Conservation (phyloP, 169 alveolate genomes). For the Toxoplasma gondii region DNA sequence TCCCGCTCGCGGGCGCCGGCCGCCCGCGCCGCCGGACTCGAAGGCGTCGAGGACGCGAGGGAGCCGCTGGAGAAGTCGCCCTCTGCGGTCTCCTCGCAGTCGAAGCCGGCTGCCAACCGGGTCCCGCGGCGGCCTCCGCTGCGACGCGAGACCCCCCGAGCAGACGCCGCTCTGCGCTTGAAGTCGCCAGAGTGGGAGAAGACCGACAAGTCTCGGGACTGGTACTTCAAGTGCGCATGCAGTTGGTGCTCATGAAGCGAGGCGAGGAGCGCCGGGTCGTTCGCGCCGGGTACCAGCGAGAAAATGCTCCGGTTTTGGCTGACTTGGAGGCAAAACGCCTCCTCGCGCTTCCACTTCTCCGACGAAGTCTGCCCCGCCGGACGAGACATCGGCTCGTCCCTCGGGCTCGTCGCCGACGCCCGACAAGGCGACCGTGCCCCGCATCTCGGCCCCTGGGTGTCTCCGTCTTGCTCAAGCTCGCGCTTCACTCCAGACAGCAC, state of each 20-base stretch:
- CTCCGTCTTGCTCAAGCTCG: background rate
- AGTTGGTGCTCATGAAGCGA: constrained; percentile 17
- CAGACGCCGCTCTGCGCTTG: background rate
- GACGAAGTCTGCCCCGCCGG: background rate
- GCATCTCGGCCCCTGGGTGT: background rate
- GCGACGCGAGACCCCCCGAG: background rate
- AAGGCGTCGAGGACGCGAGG: background rate
- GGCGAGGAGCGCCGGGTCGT: background rate
- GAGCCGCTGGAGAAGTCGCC: background rate
- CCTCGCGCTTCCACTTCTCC: constrained; percentile 14
- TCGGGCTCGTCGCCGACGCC: background rate
- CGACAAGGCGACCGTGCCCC: background rate
- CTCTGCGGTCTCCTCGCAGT: background rate
- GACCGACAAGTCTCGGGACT: background rate
- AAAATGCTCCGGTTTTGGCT: background rate
- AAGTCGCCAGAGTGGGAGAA: background rate
- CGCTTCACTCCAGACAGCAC: background rate
- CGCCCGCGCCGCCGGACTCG: background rate
- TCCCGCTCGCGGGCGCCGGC: background rate
- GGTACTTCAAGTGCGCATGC: background rate
- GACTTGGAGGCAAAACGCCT: background rate
- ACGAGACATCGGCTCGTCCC: background rate
- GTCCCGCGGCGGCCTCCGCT: no score
- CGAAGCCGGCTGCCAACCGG: background rate
- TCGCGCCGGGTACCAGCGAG: constrained; percentile 32